Base-by-base conservation (phyloP, 2,329 filamentous ascomycete species). In the Elsinoe fawcettii region DNA sequence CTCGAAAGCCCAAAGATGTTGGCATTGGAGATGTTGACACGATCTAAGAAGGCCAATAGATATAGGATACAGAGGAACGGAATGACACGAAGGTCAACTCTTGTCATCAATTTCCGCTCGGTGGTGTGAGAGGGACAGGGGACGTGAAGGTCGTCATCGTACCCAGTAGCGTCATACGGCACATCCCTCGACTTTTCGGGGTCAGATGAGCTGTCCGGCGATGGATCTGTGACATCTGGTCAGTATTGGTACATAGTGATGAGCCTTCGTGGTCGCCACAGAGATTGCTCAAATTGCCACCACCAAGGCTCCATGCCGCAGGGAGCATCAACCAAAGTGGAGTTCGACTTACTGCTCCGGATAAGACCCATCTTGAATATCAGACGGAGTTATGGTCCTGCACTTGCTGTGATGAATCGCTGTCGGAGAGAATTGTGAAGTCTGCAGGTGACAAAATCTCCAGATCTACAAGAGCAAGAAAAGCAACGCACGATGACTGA, bases 21-120 rank as follows among this genome's bases (percentile, higher is more conserved):
- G 4, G 78, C 78, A 60, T 80, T 80, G 32, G 73, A 69, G 51
- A 80, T 80, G 61, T 80, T 80, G 59, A 80, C 76, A 56, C 73
- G 66, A 57, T 77, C 74, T n/a, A 77, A 63, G 58, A 77, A 77
- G 5, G 74, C 74, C 12, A 77, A 64, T n/a, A 78, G 66, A 60
- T 79, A 79, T 61, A 80, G 69, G 59, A 79, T 71, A 58, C 75
- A 77, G 23, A 79, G 68, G 39, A 73, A 77, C 0, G 77, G 77
- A 20, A 80, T 69, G 23, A 80, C 74, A 55, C 73, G 74, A 4
- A 74, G 64, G 57, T 79, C 77, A 56, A 78, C 77, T 58, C 69
- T 71, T 27, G 66, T 64, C 16, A 71, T 66, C 36, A 79, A 65
- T 61, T 72, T 73, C 47, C 71, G 63, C 63, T 79, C 76, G 1